Conservation (phyloP, 345 rosid genomes). For the Isatis tinctoria region DNA sequence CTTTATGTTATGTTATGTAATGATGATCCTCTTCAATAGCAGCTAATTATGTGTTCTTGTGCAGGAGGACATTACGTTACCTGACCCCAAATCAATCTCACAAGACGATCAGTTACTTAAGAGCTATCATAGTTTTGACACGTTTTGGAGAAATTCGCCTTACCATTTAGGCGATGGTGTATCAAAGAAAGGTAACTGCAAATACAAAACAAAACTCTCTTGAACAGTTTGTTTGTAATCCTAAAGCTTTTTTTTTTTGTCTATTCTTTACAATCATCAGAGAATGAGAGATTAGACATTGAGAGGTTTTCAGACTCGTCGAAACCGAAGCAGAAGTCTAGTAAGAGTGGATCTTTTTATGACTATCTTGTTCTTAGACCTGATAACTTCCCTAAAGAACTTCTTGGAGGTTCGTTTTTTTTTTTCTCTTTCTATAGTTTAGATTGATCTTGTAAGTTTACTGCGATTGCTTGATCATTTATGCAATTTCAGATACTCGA, state of each 20-base stretch:
- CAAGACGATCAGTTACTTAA: not conserved
- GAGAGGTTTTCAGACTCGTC: constrained; percentile 26
- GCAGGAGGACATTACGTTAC: constrained; percentile 24
- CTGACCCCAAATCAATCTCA: constrained; percentile 5
- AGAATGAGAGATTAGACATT: constrained; percentile 27
- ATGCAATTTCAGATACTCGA: constrained; percentile 13
- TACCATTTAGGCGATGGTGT: constrained; percentile 29
- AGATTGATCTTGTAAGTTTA: not conserved
- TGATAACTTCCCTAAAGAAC: constrained; percentile 37
- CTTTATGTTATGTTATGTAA: not conserved
- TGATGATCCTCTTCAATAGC: not conserved
- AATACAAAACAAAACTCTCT: not conserved
- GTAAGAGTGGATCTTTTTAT: constrained; percentile 17
- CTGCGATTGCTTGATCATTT: not conserved
- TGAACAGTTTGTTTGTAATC: not conserved
- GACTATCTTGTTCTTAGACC: constrained; percentile 32
- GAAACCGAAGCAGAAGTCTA: constrained; percentile 17
- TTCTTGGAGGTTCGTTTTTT: constrained; percentile 23
- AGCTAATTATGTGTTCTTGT: not conserved
- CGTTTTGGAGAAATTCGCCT: constrained; percentile 20
- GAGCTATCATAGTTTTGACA: not conserved
- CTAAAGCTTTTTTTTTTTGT: not conserved
- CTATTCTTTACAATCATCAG: not conserved
- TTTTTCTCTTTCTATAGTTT: not conserved
- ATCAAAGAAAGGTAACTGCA: constrained; percentile 3